Evolutionary conservation across 768 basidiomycete species (phyloP).

Genomic region (Hebeloma cylindrosporum): DNA sequence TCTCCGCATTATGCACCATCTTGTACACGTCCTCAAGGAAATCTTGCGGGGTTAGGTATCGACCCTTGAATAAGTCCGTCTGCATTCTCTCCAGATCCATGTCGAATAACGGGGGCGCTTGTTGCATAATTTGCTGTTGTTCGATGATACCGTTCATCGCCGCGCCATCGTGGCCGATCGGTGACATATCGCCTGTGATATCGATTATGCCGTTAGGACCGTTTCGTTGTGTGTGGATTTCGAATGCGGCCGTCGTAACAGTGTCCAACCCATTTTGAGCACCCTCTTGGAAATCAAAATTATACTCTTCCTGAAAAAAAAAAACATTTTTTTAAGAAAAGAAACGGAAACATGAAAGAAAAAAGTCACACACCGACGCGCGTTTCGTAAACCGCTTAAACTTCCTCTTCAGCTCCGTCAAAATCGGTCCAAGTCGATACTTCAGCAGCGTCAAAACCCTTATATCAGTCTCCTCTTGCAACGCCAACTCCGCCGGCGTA

Average conservation of each 20-base stretch:
- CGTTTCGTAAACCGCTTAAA: slow-evolving; percentile 87
- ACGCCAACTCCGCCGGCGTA: slow-evolving; percentile 75
- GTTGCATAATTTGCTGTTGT: slow-evolving; percentile 37
- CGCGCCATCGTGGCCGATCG: slow-evolving; percentile 29
- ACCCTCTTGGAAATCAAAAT: slow-evolving; percentile 40
- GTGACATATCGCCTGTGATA: slow-evolving; percentile 36
- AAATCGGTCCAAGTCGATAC: slow-evolving; percentile 86
- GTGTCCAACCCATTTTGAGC: slow-evolving; percentile 21
- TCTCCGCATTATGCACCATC: slow-evolving; percentile 74
- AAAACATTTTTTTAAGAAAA: slow-evolving; percentile 18
- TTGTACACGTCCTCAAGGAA: slow-evolving; percentile 83
- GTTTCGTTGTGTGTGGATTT: slow-evolving; percentile 22
- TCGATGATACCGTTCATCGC: slow-evolving; percentile 39
- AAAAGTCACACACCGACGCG: slow-evolving; percentile 56
- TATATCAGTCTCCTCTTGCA: slow-evolving; percentile 82
- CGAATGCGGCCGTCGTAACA: slow-evolving; percentile 23
- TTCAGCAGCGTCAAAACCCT: slow-evolving; percentile 78
- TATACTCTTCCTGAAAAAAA: slow-evolving; percentile 68
- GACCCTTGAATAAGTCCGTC: slow-evolving; percentile 74
- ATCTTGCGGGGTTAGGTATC: slow-evolving; percentile 84
- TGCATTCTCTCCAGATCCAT: slow-evolving; percentile 95
- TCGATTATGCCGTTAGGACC: slow-evolving; percentile 46
- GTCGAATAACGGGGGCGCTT: slow-evolving; percentile 61
- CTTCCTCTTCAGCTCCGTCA: slow-evolving; percentile 88
- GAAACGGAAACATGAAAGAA: neutral